Percentiles rank a stretch among this genome's conserved stretches.
phyloP scores from a whole-genome alignment of 257 asterid genomes.

The Solanum paucissectum region DNA sequence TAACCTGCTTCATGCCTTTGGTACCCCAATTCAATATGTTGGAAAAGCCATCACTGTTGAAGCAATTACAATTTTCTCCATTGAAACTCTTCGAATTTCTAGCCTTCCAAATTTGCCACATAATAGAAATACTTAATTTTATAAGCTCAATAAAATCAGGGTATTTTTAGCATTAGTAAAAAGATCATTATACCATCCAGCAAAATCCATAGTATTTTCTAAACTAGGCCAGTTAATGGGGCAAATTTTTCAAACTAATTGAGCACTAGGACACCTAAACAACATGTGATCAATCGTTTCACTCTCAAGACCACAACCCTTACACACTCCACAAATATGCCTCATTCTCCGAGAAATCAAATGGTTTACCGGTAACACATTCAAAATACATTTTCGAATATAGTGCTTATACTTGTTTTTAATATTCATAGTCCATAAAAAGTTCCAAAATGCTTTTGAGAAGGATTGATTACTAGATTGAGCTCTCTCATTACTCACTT shows the following conservation, averaged over 20 bases:
- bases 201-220: neutral
- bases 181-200: neutral
- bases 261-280: neutral
- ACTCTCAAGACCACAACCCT: neutral
- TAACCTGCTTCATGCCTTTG: too few relatives aligned
- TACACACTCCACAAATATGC: neutral
- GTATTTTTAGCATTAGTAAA: neutral
- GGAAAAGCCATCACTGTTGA: too few relatives aligned
- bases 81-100: neutral
- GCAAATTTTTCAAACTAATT: neutral
- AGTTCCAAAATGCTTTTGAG: neutral
- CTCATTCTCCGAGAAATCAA: neutral
- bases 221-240: neutral
- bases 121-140: neutral
- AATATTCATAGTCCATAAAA: neutral
- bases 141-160: neutral
- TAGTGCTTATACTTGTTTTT: neutral
- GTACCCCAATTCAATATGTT: too few relatives aligned
- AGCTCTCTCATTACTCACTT: neutral
- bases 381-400: neutral
- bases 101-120: neutral
- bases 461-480: neutral
- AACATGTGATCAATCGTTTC: neutral
- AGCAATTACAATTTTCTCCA: neutral
- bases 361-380: neutral